Base-by-base conservation (phyloP, 208 protist genomes). In the Crithidia mellificae region DNA sequence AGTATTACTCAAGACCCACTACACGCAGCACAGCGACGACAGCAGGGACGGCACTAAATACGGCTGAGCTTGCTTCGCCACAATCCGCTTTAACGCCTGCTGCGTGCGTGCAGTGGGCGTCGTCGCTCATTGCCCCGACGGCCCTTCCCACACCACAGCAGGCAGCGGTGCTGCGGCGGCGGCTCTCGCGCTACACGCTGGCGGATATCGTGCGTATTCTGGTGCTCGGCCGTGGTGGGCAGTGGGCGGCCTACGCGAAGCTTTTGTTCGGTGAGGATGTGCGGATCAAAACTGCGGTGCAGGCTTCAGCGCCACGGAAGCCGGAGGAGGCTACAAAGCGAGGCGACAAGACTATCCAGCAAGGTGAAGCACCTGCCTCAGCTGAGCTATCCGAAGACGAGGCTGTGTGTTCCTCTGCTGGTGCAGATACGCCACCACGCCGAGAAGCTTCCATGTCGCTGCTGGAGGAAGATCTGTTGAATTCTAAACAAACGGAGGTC, bases 191-290 rank as follows among this genome's bases (percentile, higher is more conserved):
- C 25, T 75, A 75, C 62, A 39, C 19, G 22, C 54, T 75, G 24
- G n/a, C 5, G 3, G 70, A 75, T 30, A 7, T 75, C 29, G 62
- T 67, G 70, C 70, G 70, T 0, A 58, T 38, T 20, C 36, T 75
- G 12, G 70, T 75, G 54, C 70, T 75, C 25, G 70, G 70, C 46
- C 70, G 70, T 9, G 70, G 70, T 25, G 70, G 70, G 12, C 9
- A 29, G 3, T 49, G 51, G 70, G 4, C 8, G 39, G 55, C 8
- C 29, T 75, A 69, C 34, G 54, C 61, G 6, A 15, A 12, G 53
- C 24, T 75, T 22, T 22, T 75, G 6, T 75, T 61, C 24, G 70
- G 55, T 7, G n/a, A n/a, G n/a, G n/a, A n/a, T n/a, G n/a, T n/a
- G n/a, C n/a, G n/a, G n/a, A n/a, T n/a, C n/a, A n/a, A n/a, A n/a